phyloP scores from a whole-genome alignment of 441 rosid species.

The Brassica balearica region DNA sequence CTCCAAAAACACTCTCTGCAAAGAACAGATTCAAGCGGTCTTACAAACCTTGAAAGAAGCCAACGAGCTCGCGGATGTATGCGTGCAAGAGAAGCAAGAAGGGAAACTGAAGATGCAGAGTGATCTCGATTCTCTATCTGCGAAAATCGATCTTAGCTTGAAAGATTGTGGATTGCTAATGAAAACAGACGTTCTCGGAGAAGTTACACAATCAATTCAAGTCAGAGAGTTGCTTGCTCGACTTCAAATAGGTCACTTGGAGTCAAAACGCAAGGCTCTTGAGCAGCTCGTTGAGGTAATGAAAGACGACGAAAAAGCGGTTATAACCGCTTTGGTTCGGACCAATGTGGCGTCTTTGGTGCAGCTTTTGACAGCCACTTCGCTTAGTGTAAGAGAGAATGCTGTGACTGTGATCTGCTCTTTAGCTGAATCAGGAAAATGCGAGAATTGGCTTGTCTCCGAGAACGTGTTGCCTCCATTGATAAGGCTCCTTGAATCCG shows the following conservation, averaged over 20 bases:
- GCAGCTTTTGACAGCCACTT: slow-evolving; percentile 75
- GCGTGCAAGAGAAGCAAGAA: slow-evolving; percentile 67
- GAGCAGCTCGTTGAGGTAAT: slow-evolving; percentile 71
- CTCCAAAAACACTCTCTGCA: slow-evolving; percentile 79
- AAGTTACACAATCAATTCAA: slow-evolving; percentile 58
- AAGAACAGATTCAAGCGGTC: slow-evolving; percentile 82
- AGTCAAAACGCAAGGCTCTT: slow-evolving; percentile 89
- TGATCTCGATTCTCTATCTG: slow-evolving; percentile 80
- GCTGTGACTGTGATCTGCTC: slow-evolving; percentile 70
- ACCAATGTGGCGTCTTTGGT: slow-evolving; percentile 77
- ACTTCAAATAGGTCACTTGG: slow-evolving; percentile 95
- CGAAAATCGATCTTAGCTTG: slow-evolving; percentile 80
- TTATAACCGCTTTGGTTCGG: slow-evolving; percentile 64
- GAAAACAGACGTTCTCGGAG: slow-evolving; percentile 90
- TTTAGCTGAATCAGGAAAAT: slow-evolving; percentile 75
- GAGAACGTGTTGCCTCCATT: slow-evolving; percentile 86
- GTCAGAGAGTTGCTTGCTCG: slow-evolving; percentile 82
- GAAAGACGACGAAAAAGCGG: slow-evolving; percentile 86
- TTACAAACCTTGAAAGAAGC: slow-evolving; percentile 65
- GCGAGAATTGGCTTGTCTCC: slow-evolving; percentile 83
- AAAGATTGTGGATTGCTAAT: slow-evolving; percentile 81
- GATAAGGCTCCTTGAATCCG: slow-evolving; percentile 85
- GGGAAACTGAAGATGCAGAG: slow-evolving; percentile 96
- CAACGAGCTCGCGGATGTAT: slow-evolving; percentile 63
- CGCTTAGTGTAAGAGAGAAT: slow-evolving; percentile 76